Percentiles rank a stretch among this genome's conserved stretches.
Conservation (phyloP, 2,329 filamentous ascomycete genomes). For the Aspergillus bombycis region DNA sequence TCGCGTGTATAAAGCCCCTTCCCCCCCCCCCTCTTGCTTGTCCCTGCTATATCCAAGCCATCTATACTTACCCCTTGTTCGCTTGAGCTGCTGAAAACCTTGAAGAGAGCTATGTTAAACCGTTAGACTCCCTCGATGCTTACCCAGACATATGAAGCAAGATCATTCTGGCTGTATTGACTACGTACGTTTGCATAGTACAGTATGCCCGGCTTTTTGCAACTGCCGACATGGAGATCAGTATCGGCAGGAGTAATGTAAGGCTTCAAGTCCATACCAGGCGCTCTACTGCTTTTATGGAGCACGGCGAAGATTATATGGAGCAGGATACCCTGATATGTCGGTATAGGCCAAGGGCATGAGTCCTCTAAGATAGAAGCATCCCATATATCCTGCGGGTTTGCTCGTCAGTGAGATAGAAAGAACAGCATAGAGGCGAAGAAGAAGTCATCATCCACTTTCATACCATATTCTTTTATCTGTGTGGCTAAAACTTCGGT, state of each 20-base stretch:
- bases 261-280: conserved; percentile 20
- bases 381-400: conserved; percentile 29
- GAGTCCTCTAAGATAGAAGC: conserved; percentile 12
- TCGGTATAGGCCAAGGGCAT: conserved; percentile 34
- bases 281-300: neutral
- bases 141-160: neutral
- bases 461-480: too few species aligned
- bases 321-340: conserved; percentile 36
- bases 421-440: too few species aligned
- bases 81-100: conserved; percentile 13
- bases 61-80: neutral
- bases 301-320: conserved; percentile 33
- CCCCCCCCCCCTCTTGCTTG: neutral
- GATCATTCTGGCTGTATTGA: conserved; percentile 13
- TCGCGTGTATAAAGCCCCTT: conserved; percentile 19
- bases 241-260: conserved; percentile 10
- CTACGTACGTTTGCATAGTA: conserved; percentile 33
- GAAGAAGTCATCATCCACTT: too few species aligned
- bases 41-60: neutral
- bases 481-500: too few species aligned
- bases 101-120: conserved; percentile 31
- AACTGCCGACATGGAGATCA: conserved; percentile 28
- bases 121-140: too few species aligned
- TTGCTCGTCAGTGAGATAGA: neutral
- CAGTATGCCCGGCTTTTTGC: conserved; percentile 31